These are phyloP conservation scores for Hypoxylon intermedium DNA, from an alignment of 495 filamentous ascomycete species.

Conservation along the genomic window DNA sequence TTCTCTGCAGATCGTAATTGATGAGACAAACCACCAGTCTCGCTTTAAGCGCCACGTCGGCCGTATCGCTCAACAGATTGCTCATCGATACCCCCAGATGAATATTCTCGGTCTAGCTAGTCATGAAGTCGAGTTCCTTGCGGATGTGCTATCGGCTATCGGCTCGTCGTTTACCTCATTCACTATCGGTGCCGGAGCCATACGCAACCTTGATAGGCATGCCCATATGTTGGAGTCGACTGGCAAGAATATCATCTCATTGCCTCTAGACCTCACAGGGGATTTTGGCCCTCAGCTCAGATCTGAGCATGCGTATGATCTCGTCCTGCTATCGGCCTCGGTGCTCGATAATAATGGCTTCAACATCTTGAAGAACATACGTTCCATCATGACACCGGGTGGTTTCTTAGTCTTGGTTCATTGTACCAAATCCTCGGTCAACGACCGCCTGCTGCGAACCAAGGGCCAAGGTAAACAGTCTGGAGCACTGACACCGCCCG, in stretches of 20 bases:
- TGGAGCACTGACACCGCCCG: conserved; percentile 28
- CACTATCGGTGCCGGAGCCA: conserved; percentile 28
- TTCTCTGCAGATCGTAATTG: no score
- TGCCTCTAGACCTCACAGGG: conserved; percentile 38
- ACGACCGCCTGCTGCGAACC: conserved; percentile 29
- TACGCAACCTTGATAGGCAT: conserved; percentile 28
- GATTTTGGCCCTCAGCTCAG: conserved; percentile 24
- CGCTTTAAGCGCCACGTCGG: conserved; percentile 46
- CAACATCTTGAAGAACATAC: conserved; percentile 33
- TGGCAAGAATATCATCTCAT: conserved; percentile 31
- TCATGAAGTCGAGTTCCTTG: conserved; percentile 37
- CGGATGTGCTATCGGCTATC: conserved; percentile 43
- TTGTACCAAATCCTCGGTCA: conserved; percentile 20
- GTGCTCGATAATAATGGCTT: conserved; percentile 27
- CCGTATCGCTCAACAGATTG: conserved; percentile 48
- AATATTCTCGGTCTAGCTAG: conserved; percentile 50
- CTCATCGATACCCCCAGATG: conserved; percentile 52
- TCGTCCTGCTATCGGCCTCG: conserved; percentile 48
- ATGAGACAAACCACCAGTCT: no score
- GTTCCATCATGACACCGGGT: conserved; percentile 47
- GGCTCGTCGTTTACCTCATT: conserved; percentile 45
- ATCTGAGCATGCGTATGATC: conserved; percentile 37
- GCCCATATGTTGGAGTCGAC: not conserved
- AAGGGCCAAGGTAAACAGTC: not conserved
- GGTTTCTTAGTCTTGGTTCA: conserved; percentile 52